phyloP scores from a whole-genome alignment of 768 basidiomycete genomes.

The Hortiboletus campestris region DNA sequence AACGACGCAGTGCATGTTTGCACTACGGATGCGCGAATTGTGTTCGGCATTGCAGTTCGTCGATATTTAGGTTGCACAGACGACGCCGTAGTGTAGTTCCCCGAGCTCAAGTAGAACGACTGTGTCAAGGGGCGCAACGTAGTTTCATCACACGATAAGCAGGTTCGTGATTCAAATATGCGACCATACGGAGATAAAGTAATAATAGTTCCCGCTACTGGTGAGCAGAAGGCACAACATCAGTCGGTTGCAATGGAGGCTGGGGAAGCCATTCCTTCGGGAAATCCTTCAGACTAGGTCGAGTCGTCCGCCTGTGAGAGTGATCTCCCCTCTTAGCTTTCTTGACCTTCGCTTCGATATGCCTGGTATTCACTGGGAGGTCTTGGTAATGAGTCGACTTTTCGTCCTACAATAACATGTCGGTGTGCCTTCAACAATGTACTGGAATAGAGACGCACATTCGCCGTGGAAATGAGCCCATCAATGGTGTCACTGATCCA shows the following conservation, averaged over 20 bases:
- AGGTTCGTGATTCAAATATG: neutral
- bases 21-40: slow-evolving; percentile 49
- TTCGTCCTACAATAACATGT: slow-evolving; percentile 23
- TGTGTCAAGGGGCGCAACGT: neutral
- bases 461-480: slow-evolving; percentile 73
- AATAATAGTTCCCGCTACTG: slow-evolving; percentile 12
- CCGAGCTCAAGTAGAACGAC: neutral
- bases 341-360: slow-evolving; percentile 65
- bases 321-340: slow-evolving; percentile 78
- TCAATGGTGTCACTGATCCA: slow-evolving; percentile 90
- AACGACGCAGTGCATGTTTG: slow-evolving; percentile 50
- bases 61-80: neutral
- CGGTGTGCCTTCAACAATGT: slow-evolving; percentile 7
- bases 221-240: slow-evolving; percentile 2
- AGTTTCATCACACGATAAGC: neutral
- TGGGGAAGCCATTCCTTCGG: slow-evolving; percentile 80
- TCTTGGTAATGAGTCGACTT: slow-evolving; percentile 47
- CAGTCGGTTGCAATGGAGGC: slow-evolving; percentile 1
- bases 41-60: slow-evolving; percentile 25
- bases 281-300: slow-evolving; percentile 75
- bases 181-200: neutral
- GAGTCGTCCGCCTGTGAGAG: slow-evolving; percentile 49
- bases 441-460: slow-evolving; percentile 53
- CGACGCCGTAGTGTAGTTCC: neutral
- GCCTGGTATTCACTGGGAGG: slow-evolving; percentile 82